A percentile compares a stretch with the other conserved stretches of the same genome.
Conservation (phyloP, 202 grass and related monocot genomes). For the Alloteropsis angusta region DNA sequence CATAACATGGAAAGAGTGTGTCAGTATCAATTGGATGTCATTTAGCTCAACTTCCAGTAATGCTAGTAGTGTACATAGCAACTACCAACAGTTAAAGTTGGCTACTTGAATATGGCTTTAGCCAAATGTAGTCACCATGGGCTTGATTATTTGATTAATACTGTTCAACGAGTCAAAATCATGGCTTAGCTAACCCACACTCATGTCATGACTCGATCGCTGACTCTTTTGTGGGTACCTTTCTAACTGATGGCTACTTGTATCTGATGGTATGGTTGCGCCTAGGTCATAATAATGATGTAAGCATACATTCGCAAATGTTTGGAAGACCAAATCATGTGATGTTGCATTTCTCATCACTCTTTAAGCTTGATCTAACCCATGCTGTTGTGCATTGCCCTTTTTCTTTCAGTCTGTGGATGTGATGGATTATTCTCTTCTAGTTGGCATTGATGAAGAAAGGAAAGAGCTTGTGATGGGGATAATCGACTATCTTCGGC, state of each 20-base stretch:
- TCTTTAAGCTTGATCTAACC: background rate
- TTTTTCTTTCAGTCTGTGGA: conserved; percentile 53
- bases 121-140: background rate
- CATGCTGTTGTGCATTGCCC: background rate
- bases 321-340: background rate
- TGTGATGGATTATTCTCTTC: conserved; percentile 96
- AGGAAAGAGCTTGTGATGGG: conserved; percentile 85
- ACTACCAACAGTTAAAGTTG: background rate
- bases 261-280: background rate
- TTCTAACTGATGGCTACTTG: background rate
- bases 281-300: background rate
- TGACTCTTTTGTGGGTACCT: background rate
- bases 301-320: background rate
- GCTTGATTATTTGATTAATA: conserved; percentile 1
- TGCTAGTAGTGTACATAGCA: background rate
- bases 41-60: background rate
- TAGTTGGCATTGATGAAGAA: conserved; percentile 86
- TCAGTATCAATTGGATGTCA: background rate
- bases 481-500: conserved; percentile 91
- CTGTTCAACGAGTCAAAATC: background rate
- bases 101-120: background rate
- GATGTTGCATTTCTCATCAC: background rate
- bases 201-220: background rate
- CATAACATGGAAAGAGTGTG: background rate
- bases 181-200: background rate